These are phyloP conservation scores for Halteria grandinella DNA, from an alignment of 73 alveolate species.

Conservation along the genomic window DNA sequence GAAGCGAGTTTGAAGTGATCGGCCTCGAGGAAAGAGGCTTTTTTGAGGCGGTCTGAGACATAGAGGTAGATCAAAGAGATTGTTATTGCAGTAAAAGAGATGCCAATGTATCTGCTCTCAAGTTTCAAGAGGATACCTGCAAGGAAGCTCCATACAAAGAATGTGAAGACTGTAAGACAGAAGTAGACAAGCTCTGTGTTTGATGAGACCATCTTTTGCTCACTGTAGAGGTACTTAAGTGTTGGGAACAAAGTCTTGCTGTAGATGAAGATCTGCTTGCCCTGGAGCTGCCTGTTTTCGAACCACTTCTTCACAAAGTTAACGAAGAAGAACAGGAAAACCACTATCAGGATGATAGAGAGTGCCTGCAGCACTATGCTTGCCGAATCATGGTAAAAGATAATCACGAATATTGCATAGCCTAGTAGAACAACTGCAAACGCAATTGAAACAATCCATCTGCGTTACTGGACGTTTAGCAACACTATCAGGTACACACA, in stretches of 20 bases:
- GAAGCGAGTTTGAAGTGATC: background rate
- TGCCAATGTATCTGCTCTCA: constrained; percentile 39
- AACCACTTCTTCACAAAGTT: background rate
- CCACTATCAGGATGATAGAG: background rate
- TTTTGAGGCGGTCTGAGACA: background rate
- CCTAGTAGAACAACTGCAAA: background rate
- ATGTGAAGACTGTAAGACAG: background rate
- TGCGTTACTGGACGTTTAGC: background rate
- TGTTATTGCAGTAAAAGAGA: background rate
- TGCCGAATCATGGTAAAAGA: background rate
- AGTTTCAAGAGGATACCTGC: constrained; percentile 36
- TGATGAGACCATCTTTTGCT: constrained; percentile 5
- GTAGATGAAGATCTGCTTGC: constrained; percentile 20
- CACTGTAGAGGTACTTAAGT: constrained; percentile 13
- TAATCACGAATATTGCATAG: constrained; percentile 9
- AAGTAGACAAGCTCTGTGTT: constrained; percentile 17
- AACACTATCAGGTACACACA: background rate
- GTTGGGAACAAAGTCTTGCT: constrained; percentile 45
- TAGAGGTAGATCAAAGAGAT: background rate
- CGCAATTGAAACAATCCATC: background rate
- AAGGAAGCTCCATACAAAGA: constrained; percentile 52
- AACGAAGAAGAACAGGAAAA: constrained; percentile 23
- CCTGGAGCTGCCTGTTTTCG: background rate
- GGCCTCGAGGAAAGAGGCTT: background rate
- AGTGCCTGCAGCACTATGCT: constrained; percentile 16